phyloP scores from a whole-genome alignment of 805 yeast genomes.

The Yamadazyma sp. region DNA sequence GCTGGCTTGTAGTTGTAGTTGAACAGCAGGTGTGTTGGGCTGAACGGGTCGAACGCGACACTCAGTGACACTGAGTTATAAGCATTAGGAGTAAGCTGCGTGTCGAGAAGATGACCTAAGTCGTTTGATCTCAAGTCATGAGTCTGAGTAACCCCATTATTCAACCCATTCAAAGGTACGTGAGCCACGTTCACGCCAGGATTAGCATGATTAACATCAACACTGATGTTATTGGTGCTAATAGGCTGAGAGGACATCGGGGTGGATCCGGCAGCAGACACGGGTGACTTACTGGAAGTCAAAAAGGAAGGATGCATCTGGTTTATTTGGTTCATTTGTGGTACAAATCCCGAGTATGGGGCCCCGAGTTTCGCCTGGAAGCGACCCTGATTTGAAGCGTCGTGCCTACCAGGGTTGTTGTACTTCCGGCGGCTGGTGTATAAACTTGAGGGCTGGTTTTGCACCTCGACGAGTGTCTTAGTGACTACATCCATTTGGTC shows the following conservation, averaged over 20 bases:
- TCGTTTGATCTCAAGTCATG: background rate
- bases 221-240: background rate
- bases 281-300: too few species aligned
- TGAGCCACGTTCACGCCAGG: too few species aligned
- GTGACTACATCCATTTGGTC: constrained; percentile 34
- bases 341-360: background rate
- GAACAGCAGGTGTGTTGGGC: constrained; percentile 5
- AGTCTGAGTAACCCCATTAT: too few species aligned
- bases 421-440: constrained; percentile 9
- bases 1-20: constrained; percentile 1
- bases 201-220: too few species aligned
- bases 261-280: too few species aligned
- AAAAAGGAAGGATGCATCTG: too few species aligned
- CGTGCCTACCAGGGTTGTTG: too few species aligned
- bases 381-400: background rate
- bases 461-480: constrained; percentile 31
- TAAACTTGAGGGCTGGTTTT: constrained; percentile 28
- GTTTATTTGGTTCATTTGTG: background rate
- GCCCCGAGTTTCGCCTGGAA: background rate
- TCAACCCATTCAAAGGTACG: too few species aligned
- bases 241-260: background rate
- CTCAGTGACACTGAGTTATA: background rate
- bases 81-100: background rate
- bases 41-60: constrained; percentile 5
- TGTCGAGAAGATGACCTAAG: background rate